Conservation (phyloP, 306 rosid genomes). For the Cucurbita maxima region DNA sequence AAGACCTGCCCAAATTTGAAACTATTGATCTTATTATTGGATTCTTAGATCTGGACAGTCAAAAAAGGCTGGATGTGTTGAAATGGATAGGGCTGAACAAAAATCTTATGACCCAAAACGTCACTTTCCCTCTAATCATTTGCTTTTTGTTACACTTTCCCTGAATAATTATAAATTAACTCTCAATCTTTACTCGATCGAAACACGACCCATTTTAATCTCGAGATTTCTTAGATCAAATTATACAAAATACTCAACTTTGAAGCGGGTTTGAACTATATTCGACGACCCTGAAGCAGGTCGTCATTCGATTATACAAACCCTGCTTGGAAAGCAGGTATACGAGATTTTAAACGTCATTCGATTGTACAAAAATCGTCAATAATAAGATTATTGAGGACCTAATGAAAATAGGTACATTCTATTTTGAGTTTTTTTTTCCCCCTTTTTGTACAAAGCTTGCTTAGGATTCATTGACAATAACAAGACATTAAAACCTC, state of each 20-base stretch:
- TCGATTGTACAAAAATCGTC: too few species aligned
- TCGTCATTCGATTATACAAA: too few species aligned
- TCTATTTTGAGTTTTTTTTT: neutral
- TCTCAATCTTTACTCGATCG: too few species aligned
- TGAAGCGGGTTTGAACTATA: too few species aligned
- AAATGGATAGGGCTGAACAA: conserved; percentile 1
- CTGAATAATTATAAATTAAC: neutral
- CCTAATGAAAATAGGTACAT: neutral
- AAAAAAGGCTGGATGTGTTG: neutral
- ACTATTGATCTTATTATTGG: neutral
- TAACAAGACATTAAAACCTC: neutral
- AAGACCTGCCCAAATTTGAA: neutral
- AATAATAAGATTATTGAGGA: neutral
- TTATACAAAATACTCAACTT: too few species aligned
- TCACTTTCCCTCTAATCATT: conserved; percentile 5
- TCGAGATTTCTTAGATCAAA: too few species aligned
- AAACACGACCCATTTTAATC: too few species aligned
- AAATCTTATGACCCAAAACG: neutral
- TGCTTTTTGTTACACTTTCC: neutral
- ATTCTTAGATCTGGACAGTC: neutral
- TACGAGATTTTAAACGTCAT: neutral
- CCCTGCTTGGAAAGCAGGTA: too few species aligned
- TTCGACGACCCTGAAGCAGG: too few species aligned
- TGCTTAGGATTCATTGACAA: conserved; percentile 2
- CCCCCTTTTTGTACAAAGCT: neutral